These are phyloP conservation scores for Globisporangium sylvaticum DNA, from an alignment of 352 stramenopile species.

Conservation along the genomic window DNA sequence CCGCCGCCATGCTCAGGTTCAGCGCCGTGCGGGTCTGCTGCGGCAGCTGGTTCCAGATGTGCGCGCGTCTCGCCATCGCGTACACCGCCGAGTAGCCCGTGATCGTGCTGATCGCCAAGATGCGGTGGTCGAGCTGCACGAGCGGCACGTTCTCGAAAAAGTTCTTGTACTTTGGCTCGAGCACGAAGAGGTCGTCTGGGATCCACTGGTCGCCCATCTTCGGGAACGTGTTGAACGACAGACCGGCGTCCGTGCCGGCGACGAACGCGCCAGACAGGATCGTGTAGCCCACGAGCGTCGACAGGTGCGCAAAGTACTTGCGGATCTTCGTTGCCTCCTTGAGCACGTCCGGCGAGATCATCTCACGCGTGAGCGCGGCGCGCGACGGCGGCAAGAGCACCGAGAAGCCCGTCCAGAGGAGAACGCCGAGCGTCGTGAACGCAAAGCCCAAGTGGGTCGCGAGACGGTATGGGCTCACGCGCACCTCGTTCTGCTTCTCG, in stretches of 20 bases:
- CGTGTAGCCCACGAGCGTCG: conserved; percentile 72
- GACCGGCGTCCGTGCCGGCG: conserved; percentile 97
- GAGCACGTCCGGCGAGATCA: conserved; percentile 75
- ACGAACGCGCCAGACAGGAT: conserved; percentile 93
- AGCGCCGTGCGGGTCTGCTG: conserved; percentile 68
- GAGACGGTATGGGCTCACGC: conserved; percentile 96
- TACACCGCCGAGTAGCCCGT: conserved; percentile 65
- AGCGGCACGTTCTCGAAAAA: conserved; percentile 98
- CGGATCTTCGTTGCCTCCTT: conserved; percentile 61
- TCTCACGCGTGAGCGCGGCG: conserved; percentile 57
- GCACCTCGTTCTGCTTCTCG: conserved; percentile 91
- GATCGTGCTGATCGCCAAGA: conserved; percentile 92
- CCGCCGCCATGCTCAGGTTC: conserved; percentile 73
- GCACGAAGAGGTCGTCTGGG: conserved; percentile 90
- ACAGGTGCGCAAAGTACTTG: conserved; percentile 56
- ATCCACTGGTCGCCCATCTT: conserved; percentile 96
- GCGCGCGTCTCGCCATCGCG: conserved; percentile 52
- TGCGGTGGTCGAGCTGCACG: conserved; percentile 95
- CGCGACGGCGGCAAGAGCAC: conserved; percentile 78
- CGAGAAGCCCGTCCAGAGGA: conserved; percentile 94
- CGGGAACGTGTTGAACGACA: conserved; percentile 98
- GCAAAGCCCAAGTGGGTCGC: conserved; percentile 96
- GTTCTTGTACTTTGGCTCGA: conserved; percentile 91
- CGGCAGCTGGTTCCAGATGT: conserved; percentile 87
- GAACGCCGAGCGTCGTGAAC: conserved; percentile 94